Conservation (phyloP, 2,329 filamentous ascomycete species). For the Nigrograna mackinnonii region DNA sequence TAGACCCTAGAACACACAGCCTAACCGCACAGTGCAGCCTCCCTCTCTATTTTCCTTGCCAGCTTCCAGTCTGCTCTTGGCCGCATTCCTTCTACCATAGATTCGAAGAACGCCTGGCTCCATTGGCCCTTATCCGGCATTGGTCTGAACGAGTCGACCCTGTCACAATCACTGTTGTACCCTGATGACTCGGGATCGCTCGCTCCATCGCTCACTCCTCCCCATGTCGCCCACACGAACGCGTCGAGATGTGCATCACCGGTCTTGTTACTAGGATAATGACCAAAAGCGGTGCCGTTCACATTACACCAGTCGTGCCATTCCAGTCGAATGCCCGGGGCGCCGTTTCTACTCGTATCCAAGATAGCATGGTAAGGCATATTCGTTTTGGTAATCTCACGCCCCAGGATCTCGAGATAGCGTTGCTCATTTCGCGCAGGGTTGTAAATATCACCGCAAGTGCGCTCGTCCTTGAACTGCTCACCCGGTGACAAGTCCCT, state of each 20-base stretch:
- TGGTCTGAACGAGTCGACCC: constrained; percentile 56
- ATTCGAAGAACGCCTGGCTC: constrained; percentile 52
- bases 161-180: constrained; percentile 57
- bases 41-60: not conserved
- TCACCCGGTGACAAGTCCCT: constrained; percentile 32
- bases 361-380: constrained; percentile 56
- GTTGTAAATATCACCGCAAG: constrained; percentile 4
- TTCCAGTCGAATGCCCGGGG: constrained; percentile 37
- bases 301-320: constrained; percentile 70
- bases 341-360: constrained; percentile 59
- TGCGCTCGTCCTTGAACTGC: constrained; percentile 6
- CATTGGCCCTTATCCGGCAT: constrained; percentile 68
- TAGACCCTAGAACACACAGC: too few relatives aligned
- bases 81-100: not conserved
- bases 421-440: constrained; percentile 51
- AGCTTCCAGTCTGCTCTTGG: not conserved
- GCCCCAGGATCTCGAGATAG: constrained; percentile 52
- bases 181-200: constrained; percentile 40
- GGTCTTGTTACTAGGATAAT: constrained; percentile 59
- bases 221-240: constrained; percentile 70
- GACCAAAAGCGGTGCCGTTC: constrained; percentile 62
- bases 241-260: constrained; percentile 60
- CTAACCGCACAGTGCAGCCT: not conserved
- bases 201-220: constrained; percentile 53
- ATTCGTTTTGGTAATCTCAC: constrained; percentile 44